Evolutionary conservation across 2,329 filamentous ascomycete genomes (phyloP).

Genomic region (Orbilia brochopaga): DNA sequence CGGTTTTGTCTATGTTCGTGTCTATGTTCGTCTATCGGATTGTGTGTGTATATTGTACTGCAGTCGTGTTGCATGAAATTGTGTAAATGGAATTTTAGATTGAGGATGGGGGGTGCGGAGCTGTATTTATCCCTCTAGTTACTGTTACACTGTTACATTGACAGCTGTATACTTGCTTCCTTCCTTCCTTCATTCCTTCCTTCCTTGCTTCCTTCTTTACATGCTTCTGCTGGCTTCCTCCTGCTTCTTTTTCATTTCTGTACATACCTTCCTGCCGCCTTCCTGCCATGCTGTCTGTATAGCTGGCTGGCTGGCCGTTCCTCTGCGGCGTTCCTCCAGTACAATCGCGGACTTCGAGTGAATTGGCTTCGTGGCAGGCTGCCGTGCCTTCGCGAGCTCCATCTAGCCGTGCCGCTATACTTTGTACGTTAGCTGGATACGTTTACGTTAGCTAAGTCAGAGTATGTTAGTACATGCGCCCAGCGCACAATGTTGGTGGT

Average conservation of each 20-base stretch:
- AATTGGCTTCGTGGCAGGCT: not conserved
- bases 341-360: too few species aligned
- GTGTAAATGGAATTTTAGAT: not conserved
- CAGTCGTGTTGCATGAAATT: not conserved
- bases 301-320: too few species aligned
- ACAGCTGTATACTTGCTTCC: not conserved
- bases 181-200: not conserved
- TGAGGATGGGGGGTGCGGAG: conserved; percentile 29
- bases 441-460: too few species aligned
- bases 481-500: too few species aligned
- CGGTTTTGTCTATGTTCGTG: conserved; percentile 3
- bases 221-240: conserved; percentile 12
- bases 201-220: conserved; percentile 14
- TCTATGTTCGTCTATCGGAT: too few species aligned
- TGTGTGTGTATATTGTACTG: not conserved
- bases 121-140: conserved; percentile 49
- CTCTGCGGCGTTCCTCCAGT: too few species aligned
- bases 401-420: not conserved
- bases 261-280: conserved; percentile 17
- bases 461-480: not conserved
- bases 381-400: conserved; percentile 1
- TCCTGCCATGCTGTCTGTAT: too few species aligned
- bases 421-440: too few species aligned
- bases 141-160: conserved; percentile 4
- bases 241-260: conserved; percentile 8